Base-by-base conservation (phyloP, 306 rosid species). In the Castanospermum australe region DNA sequence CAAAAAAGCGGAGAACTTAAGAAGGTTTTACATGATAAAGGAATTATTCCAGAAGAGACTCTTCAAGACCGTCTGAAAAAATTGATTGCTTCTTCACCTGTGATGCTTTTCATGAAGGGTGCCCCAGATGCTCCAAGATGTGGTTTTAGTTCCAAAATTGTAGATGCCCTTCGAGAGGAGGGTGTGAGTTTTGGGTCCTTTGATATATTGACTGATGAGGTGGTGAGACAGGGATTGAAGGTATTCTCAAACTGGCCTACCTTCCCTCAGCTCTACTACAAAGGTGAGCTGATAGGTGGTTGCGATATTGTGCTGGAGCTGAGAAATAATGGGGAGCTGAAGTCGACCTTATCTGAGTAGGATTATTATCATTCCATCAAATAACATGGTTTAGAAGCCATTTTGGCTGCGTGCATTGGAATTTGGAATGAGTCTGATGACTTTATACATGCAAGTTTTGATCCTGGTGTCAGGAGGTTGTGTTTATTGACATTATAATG, bases 81-180 rank as follows among this genome's bases (percentile, higher is more conserved):
- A 84, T 64, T 95, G 89, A 41, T 81, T 9, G 42, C 88, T 67
- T 85, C 97, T 64, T 91, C 92, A 11, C 87, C 92, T 1, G 99
- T 93, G 61, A 89, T 93, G 91, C 94, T 95, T 38, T 95, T 95
- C 84, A 92, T 95, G 90, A 95, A 95, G 88, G 99, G 99, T 67
- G 75, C 82, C 55, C 97, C 98, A 0, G 99, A 95, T 77, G 88
- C 90, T 71, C 99, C 99, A 30, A 87, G 70, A 76, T 93, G 98
- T 28, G 98, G 99, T 38, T 95, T 93, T 81, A 95, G 99, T 84
- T 93, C 99, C 85, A 93, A 84, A 75, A 96, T 95, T 38, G 89
- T 88, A 3, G 80, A 89, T 51, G 93, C 97, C 65, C 94, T 95
- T 2, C 78, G 59, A 48, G 88, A 84, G 72, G 97, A 91, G 41